Evolutionary conservation across 108 stramenopile genomes (phyloP).

Genomic region (Conticribra weissflogii): DNA sequence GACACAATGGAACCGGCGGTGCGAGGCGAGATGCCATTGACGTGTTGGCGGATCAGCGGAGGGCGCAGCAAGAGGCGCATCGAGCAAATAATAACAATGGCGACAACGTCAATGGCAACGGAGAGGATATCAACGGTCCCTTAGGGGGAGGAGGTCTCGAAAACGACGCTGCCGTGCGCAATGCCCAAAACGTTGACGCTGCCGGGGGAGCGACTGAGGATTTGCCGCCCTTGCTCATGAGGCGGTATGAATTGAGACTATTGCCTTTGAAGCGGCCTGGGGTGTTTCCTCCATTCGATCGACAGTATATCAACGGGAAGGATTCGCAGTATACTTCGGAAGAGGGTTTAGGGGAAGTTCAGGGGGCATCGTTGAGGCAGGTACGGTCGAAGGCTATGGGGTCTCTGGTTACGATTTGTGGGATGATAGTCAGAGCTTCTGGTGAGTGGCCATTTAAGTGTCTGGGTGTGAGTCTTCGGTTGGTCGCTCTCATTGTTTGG

Average conservation of each 20-base stretch:
- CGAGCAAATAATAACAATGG: slow-evolving; percentile 24
- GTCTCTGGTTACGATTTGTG: slow-evolving; percentile 85
- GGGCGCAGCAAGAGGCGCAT: slow-evolving; percentile 66
- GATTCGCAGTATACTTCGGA: slow-evolving; percentile 5
- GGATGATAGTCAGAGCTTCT: slow-evolving; percentile 93
- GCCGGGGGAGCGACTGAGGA: slow-evolving; percentile 55
- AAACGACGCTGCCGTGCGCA: slow-evolving; percentile 54
- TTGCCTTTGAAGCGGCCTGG: slow-evolving; percentile 72
- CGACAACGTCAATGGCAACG: slow-evolving; percentile 19
- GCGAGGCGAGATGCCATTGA: slow-evolving; percentile 71
- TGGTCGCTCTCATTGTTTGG: too few species aligned
- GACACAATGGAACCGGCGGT: neutral
- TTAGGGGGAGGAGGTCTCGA: slow-evolving; percentile 54
- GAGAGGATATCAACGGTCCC: slow-evolving; percentile 47
- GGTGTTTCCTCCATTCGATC: slow-evolving; percentile 62
- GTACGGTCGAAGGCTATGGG: slow-evolving; percentile 90
- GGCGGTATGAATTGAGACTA: slow-evolving; percentile 83
- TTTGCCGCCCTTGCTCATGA: slow-evolving; percentile 78
- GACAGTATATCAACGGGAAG: slow-evolving; percentile 41
- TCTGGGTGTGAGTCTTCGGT: too few species aligned
- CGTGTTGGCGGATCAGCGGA: slow-evolving; percentile 78
- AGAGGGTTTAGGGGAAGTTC: slow-evolving; percentile 8
- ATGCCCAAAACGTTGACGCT: slow-evolving; percentile 11
- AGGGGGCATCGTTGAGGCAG: slow-evolving; percentile 71
- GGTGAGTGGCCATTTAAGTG: too few species aligned